Percentiles rank a stretch among this genome's conserved stretches.
Conservation (phyloP, 2,329 filamentous ascomycete genomes). For the Blumeria hordei region DNA sequence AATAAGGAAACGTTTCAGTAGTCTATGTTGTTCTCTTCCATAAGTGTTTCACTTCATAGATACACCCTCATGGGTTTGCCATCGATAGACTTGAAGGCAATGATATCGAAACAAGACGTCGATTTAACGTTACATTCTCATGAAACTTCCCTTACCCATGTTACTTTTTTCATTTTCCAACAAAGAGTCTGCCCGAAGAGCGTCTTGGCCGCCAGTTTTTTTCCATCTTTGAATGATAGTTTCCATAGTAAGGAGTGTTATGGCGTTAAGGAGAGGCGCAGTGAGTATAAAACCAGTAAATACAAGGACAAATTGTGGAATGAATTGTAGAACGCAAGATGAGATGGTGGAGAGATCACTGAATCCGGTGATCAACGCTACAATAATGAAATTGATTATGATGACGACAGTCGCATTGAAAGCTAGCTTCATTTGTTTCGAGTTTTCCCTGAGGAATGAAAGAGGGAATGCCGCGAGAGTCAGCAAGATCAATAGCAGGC, state of each 20-base stretch:
- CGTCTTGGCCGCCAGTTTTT: background rate
- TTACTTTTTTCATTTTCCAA: background rate
- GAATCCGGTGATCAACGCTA: slow-evolving; percentile 1
- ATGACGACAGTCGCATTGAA: background rate
- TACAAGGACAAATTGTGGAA: slow-evolving; percentile 1
- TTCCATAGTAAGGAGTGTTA: background rate
- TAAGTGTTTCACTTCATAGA: too few relatives aligned
- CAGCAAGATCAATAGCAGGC: slow-evolving; percentile 1
- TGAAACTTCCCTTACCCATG: background rate
- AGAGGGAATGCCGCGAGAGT: slow-evolving; percentile 1
- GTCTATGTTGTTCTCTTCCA: too few relatives aligned
- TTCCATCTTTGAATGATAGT: background rate
- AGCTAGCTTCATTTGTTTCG: background rate
- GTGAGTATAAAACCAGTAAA: slow-evolving; percentile 1
- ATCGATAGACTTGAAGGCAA: too few relatives aligned
- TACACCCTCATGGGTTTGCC: too few relatives aligned
- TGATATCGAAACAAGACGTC: too few relatives aligned
- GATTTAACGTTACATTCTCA: background rate
- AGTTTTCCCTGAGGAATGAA: background rate
- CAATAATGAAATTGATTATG: background rate
- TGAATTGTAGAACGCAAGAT: background rate
- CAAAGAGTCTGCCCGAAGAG: background rate
- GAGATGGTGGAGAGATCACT: slow-evolving; percentile 2
- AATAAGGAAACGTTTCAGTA: too few relatives aligned
- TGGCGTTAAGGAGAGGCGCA: background rate